phyloP scores from a whole-genome alignment of 805 yeast species.

The Maudiozyma barnettii region DNA sequence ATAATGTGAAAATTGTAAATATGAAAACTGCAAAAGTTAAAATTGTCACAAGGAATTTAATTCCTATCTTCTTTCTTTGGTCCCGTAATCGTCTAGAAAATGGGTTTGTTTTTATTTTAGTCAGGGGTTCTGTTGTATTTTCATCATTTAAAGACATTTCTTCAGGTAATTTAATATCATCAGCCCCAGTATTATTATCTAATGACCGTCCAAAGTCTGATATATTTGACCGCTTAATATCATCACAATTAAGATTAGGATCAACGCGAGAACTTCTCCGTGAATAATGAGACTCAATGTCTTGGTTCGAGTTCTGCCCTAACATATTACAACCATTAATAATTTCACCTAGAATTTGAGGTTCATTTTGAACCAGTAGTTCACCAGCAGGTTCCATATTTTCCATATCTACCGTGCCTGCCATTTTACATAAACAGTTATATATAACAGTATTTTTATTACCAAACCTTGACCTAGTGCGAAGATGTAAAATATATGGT shows the following conservation, averaged over 20 bases:
- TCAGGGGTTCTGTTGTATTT: neutral
- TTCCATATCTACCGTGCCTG: no score
- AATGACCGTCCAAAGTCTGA: neutral
- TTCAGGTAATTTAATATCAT: neutral
- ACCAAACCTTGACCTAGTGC: no score
- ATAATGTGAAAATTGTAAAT: slow-evolving; percentile 20
- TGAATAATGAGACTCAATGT: neutral
- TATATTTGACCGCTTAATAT: neutral
- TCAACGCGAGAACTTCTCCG: neutral
- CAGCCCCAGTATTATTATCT: neutral
- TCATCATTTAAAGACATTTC: neutral
- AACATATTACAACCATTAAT: neutral
- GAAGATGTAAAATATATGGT: no score
- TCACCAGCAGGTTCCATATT: neutral
- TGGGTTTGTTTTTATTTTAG: slow-evolving; percentile 6
- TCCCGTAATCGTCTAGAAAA: slow-evolving; percentile 8
- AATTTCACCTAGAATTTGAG: neutral
- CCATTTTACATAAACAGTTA: no score
- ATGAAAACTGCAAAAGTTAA: slow-evolving; percentile 16
- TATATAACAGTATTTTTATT: no score
- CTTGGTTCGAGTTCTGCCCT: neutral
- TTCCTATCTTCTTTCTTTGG: slow-evolving; percentile 5
- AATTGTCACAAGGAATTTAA: slow-evolving; percentile 5
- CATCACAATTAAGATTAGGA: neutral
- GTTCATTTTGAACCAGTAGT: neutral